Evolutionary conservation across 1,284 basidiomycete genomes (phyloP).

Genomic region (Leccinum idahoense): DNA sequence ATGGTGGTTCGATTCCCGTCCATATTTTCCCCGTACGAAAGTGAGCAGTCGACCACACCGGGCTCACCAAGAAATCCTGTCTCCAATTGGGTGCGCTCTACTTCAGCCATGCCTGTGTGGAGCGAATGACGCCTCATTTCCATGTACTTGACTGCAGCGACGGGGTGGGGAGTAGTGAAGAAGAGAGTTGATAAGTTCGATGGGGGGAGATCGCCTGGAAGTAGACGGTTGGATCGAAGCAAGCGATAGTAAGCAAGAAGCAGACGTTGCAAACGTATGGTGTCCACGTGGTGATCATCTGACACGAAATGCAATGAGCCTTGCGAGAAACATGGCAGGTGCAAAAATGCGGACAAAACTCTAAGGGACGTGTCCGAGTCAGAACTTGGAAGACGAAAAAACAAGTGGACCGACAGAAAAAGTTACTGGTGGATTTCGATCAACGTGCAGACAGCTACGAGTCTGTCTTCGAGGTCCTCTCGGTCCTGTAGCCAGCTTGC

Average conservation of each 20-base stretch:
- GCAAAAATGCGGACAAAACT: slow-evolving; percentile 47
- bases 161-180: slow-evolving; percentile 47
- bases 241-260: slow-evolving; percentile 81
- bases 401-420: slow-evolving; percentile 55
- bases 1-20: slow-evolving; percentile 40
- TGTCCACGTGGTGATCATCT: slow-evolving; percentile 31
- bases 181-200: slow-evolving; percentile 55
- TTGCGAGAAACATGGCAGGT: slow-evolving; percentile 37
- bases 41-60: slow-evolving; percentile 51
- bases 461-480: slow-evolving; percentile 44
- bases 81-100: slow-evolving; percentile 64
- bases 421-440: slow-evolving; percentile 70
- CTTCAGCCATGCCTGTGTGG: slow-evolving; percentile 75
- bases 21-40: slow-evolving; percentile 44
- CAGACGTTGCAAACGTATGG: slow-evolving; percentile 52
- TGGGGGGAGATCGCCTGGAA: slow-evolving; percentile 56
- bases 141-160: slow-evolving; percentile 62
- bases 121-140: slow-evolving; percentile 74
- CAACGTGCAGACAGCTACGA: slow-evolving; percentile 57
- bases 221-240: slow-evolving; percentile 63
- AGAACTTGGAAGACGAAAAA: slow-evolving; percentile 2
- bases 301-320: slow-evolving; percentile 52
- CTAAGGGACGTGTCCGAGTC: slow-evolving; percentile 29
- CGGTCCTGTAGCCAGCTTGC: slow-evolving; percentile 63
- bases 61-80: slow-evolving; percentile 53